Percentiles rank a stretch among this genome's conserved stretches.
phyloP scores from a whole-genome alignment of 495 filamentous ascomycete species.

The Penicillium canescens region DNA sequence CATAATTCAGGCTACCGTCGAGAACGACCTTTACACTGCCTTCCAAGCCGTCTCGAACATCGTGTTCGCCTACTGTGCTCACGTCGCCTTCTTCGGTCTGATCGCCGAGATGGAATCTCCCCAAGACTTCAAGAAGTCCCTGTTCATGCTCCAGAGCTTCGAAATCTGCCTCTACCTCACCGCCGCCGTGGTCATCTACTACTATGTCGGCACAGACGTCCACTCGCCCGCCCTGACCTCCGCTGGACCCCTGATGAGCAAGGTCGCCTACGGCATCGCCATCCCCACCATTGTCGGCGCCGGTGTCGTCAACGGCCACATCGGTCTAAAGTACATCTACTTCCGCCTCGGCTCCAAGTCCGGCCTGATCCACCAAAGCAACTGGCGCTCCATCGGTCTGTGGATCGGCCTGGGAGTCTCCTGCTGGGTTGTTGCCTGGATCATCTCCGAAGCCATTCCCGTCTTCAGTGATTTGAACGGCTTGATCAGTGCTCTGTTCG shows the following conservation, averaged over 20 bases:
- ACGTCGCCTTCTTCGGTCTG: conserved; percentile 75
- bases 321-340: conserved; percentile 65
- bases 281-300: conserved; percentile 70
- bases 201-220: conserved; percentile 66
- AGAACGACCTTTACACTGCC: conserved; percentile 32
- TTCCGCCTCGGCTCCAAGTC: conserved; percentile 57
- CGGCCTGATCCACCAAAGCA: conserved; percentile 54
- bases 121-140: conserved; percentile 64
- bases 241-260: conserved; percentile 61
- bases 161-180: conserved; percentile 69
- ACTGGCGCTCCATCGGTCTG: conserved; percentile 41
- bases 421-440: conserved; percentile 64
- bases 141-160: conserved; percentile 61
- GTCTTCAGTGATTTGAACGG: conserved; percentile 64
- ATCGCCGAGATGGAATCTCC: conserved; percentile 77
- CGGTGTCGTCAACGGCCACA: conserved; percentile 70
- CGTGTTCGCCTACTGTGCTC: conserved; percentile 58
- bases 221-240: conserved; percentile 70
- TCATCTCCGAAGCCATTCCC: conserved; percentile 70
- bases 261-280: conserved; percentile 77
- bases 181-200: conserved; percentile 69
- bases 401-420: conserved; percentile 57
- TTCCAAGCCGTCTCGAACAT: conserved; percentile 53
- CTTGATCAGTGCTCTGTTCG: conserved; percentile 44
- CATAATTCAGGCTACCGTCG: conserved; percentile 29